Evolutionary conservation across 2,329 filamentous ascomycete species (phyloP), one percentile per base, ranked within the genome.

Genomic region (Mollisia scopiformis): DNA sequence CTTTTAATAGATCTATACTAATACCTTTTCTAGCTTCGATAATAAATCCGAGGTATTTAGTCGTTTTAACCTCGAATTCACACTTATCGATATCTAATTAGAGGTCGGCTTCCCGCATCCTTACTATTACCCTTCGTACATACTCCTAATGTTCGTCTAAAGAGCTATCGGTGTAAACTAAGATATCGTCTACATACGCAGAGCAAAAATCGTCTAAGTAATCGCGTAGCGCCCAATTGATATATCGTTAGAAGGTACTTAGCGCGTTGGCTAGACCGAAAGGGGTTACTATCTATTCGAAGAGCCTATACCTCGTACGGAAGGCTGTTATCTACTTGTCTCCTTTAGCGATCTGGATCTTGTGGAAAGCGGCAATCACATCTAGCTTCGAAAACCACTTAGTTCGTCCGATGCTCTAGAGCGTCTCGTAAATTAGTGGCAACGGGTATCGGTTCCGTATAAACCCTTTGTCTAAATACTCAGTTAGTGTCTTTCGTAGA

Each of bases 321-420:
- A 69, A 64, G 1, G 67, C 56, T 3, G 65, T 72, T 49, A 65
- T 61, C 54, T 25, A 63, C 58, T 68, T 49, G 5, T 66, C 23
- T 7, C 55, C 59, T 53, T 62, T 16, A 1, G 16, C 30, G 2
- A 73, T 71, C 0, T 56, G 49, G 10, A 73, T 66, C 23, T 61
- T 53, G 57, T 72, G 35, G 46, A 69, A 73, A 0, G 57, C 63
- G 19, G 25, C 25, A 43, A 28, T 33, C 1, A 73, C 54, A 59
- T 73, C 62, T 0, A 74, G 55, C 53, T 73, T 73, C 0, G 60
- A 70, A 58, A 70, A 73, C 31, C 56, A 64, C 41, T 64, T 65
- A 1, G 62, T 64, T 49, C 58, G 51, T 16, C 37, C 25, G 10
- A 72, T 53, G 7, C 51, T 43, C 4, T 65, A 54, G 4, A 72